phyloP scores from a whole-genome alignment of 116 monocot genomes.

The Zostera marina region DNA sequence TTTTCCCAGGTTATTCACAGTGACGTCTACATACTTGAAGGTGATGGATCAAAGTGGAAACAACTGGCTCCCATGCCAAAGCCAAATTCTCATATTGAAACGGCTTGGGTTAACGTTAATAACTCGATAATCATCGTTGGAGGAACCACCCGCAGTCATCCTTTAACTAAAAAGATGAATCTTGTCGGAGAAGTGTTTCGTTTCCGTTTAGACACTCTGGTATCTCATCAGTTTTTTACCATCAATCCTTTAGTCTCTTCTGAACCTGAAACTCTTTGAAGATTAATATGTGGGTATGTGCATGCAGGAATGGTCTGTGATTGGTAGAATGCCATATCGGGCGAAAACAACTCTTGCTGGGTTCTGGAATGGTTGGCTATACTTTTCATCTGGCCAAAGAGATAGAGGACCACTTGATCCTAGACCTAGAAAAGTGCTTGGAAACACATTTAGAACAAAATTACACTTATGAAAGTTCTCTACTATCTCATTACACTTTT shows the following conservation, averaged over 20 bases:
- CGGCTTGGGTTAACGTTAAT: constrained; percentile 21
- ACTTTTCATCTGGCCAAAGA: constrained; percentile 95
- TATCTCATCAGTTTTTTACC: constrained; percentile 13
- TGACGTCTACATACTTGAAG: constrained; percentile 85
- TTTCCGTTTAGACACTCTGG: constrained; percentile 69
- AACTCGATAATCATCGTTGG: constrained; percentile 82
- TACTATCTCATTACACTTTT: too few relatives aligned
- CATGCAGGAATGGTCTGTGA: constrained; percentile 71
- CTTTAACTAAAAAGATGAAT: constrained; percentile 84
- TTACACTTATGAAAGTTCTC: constrained; percentile 11
- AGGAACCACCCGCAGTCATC: constrained; percentile 86
- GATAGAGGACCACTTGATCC: constrained; percentile 82
- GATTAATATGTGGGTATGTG: too few relatives aligned
- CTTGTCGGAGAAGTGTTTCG: constrained; percentile 87
- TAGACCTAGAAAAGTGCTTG: constrained; percentile 75
- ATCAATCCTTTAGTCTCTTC: not conserved
- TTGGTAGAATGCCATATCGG: constrained; percentile 87
- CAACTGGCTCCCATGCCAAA: constrained; percentile 85
- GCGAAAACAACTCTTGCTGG: constrained; percentile 88
- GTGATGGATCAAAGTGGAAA: constrained; percentile 53
- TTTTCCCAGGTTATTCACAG: constrained; percentile 54
- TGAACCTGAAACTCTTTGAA: too few relatives aligned
- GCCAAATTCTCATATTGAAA: constrained; percentile 86
- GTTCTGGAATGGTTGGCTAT: constrained; percentile 90
- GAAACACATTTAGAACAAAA: constrained; percentile 72